Base-by-base conservation (phyloP, 768 basidiomycete species). In the Pleurotus citrinopileatus region DNA sequence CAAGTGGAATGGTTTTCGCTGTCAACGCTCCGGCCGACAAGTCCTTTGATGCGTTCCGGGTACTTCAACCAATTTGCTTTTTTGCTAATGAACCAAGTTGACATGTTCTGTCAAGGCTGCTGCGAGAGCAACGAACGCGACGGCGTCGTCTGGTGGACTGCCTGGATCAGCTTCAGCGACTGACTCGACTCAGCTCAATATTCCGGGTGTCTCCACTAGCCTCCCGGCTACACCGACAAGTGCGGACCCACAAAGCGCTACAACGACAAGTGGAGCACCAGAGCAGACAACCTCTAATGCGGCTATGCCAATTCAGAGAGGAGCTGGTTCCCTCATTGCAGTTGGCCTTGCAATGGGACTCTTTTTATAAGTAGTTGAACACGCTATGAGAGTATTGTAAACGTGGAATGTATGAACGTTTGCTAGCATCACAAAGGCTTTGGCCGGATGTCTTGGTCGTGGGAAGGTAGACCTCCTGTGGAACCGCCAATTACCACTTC, bases 1-100 rank as follows among this genome's bases (percentile, higher is more conserved):
- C 56, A 40, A 44, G 57, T 34, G 76, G 76, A 45, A 77, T 77
- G 76, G 77, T 79, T 26, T 76, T 78, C 63, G 64, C 75, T 23
- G 63, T 77, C 12, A 76, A 76, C 63, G 69, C 75, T 5, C 67
- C 69, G 10, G 63, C 63, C 15, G 60, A 63, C 19, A 75, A 74
- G 65, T 70, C 65, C 15, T 73, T 69, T 55, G 65, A 58, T 2
- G 61, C 60, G 5, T 78, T 73, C 73, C 59, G 70, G 61, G 66
- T 58, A 58, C 29, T 52, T 28, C 25, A 36, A 28, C 47, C 29
- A 42, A 28, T n/a, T 25, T 17, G 17, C 36, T 44, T 26, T 38
- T 34, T 52, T 25, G 9, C 19, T 25, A 20, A 27, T 28, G 15
- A 17, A n/a, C 9, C 6, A 19, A 2, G 29, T 20, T 36, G 38